Evolutionary conservation across 1,284 basidiomycete species (phyloP).

Genomic region (Nidula niveotomentosa): DNA sequence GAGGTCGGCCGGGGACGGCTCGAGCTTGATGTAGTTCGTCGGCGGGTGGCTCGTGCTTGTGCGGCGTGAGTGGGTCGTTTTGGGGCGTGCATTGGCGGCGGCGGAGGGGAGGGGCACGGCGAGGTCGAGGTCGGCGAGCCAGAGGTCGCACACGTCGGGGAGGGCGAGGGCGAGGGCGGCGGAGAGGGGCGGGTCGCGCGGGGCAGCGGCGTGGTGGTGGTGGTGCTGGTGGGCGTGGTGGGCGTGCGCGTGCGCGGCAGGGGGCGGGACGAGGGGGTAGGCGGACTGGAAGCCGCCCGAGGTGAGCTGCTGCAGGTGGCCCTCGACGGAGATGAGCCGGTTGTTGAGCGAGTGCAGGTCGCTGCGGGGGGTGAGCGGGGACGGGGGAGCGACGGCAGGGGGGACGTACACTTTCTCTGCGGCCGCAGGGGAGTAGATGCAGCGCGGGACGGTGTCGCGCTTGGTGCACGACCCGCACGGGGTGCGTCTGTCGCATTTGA

Average conservation of each 20-base stretch:
- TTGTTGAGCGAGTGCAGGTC: conserved; percentile 82
- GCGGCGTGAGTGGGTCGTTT: too few relatives aligned
- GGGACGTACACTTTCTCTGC: conserved; percentile 75
- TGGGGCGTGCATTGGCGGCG: too few relatives aligned
- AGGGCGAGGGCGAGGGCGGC: conserved; percentile 54
- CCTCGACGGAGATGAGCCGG: conserved; percentile 61
- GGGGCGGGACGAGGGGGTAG: conserved; percentile 19
- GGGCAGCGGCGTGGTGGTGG: conserved; percentile 20
- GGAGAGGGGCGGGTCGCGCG: conserved; percentile 38
- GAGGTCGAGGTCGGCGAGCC: conserved; percentile 52
- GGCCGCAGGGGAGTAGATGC: conserved; percentile 76
- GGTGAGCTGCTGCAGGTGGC: conserved; percentile 47
- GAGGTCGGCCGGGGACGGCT: conserved; percentile 35
- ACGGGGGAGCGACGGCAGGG: conserved; percentile 4
- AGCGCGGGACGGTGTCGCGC: conserved; percentile 69
- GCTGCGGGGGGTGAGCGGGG: conserved; percentile 26
- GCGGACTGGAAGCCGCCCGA: conserved; percentile 36
- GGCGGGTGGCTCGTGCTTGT: background rate
- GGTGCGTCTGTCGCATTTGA: conserved; percentile 75
- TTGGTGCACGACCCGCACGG: conserved; percentile 78
- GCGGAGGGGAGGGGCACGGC: conserved; percentile 12
- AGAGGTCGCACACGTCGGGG: conserved; percentile 57
- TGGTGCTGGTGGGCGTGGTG: conserved; percentile 21
- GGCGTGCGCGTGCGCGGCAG: conserved; percentile 11
- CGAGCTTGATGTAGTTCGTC: conserved; percentile 42